Evolutionary conservation across 2,329 filamentous ascomycete species (phyloP).

Genomic region (Parascedosporium putredinis): DNA sequence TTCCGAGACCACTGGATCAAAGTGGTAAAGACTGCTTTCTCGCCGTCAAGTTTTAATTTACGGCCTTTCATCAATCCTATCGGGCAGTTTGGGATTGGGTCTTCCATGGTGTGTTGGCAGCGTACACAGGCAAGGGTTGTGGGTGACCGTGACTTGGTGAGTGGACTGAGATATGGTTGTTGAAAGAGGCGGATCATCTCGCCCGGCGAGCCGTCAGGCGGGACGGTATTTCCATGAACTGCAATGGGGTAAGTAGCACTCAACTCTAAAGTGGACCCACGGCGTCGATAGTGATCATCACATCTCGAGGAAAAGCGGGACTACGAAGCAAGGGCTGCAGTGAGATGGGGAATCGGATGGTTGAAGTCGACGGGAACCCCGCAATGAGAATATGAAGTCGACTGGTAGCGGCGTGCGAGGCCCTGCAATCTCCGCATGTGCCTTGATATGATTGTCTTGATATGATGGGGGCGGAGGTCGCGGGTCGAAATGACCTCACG

Average conservation of each 20-base stretch:
- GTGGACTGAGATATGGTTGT: not conserved
- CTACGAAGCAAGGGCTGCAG: not conserved
- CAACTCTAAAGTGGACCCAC: not conserved
- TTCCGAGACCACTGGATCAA: not conserved
- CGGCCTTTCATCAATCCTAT: too few relatives aligned
- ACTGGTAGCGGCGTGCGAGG: not conserved
- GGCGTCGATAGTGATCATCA: not conserved
- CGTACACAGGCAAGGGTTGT: too few relatives aligned
- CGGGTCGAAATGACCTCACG: not conserved
- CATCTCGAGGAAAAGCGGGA: not conserved
- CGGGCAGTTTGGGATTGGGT: too few relatives aligned
- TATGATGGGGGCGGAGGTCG: not conserved
- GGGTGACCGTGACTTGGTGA: too few relatives aligned
- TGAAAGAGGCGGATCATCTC: slow-evolving; percentile 4
- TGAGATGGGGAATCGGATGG: not conserved
- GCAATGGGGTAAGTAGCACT: not conserved
- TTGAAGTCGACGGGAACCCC: not conserved
- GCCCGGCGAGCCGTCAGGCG: slow-evolving; percentile 6
- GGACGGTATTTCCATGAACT: slow-evolving; percentile 4
- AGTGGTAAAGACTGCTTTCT: not conserved
- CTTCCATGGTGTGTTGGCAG: too few relatives aligned
- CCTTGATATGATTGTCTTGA: not conserved
- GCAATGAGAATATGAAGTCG: not conserved
- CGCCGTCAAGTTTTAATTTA: too few relatives aligned
- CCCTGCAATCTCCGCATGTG: not conserved